These are phyloP conservation scores for Phytophthora tentaculata DNA, from an alignment of 352 stramenopile species.

Conservation along the genomic window DNA sequence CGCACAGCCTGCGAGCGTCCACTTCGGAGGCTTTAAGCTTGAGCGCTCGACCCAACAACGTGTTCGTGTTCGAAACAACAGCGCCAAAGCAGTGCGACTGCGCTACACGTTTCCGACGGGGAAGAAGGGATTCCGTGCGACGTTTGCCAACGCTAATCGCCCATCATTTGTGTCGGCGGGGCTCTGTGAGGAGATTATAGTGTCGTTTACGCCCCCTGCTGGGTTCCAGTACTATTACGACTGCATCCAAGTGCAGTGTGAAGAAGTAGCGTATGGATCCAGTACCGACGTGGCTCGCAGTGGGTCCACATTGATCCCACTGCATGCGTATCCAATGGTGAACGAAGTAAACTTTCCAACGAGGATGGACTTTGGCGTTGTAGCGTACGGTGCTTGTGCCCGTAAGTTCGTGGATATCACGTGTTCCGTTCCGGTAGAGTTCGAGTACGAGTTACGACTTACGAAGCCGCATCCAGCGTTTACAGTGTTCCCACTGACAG, in stretches of 20 bases:
- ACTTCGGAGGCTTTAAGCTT: constrained; percentile 89
- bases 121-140: constrained; percentile 52
- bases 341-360: constrained; percentile 80
- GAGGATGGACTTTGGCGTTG: constrained; percentile 84
- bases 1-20: constrained; percentile 69
- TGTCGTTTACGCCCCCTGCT: constrained; percentile 72
- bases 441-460: constrained; percentile 85
- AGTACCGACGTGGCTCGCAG: constrained; percentile 46
- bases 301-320: constrained; percentile 66
- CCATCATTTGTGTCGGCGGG: constrained; percentile 77
- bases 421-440: constrained; percentile 88
- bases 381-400: constrained; percentile 55
- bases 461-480: constrained; percentile 77
- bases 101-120: constrained; percentile 66
- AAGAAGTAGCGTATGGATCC: constrained; percentile 74
- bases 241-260: constrained; percentile 77
- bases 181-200: constrained; percentile 75
- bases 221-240: constrained; percentile 92
- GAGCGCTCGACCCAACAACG: constrained; percentile 65
- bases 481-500: constrained; percentile 69
- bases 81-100: constrained; percentile 68
- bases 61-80: constrained; percentile 82
- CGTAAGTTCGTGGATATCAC: constrained; percentile 50
- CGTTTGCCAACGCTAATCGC: constrained; percentile 52
- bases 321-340: constrained; percentile 90